Evolutionary conservation across 805 yeast species (phyloP).

Genomic region (Brettanomyces bruxellensis): DNA sequence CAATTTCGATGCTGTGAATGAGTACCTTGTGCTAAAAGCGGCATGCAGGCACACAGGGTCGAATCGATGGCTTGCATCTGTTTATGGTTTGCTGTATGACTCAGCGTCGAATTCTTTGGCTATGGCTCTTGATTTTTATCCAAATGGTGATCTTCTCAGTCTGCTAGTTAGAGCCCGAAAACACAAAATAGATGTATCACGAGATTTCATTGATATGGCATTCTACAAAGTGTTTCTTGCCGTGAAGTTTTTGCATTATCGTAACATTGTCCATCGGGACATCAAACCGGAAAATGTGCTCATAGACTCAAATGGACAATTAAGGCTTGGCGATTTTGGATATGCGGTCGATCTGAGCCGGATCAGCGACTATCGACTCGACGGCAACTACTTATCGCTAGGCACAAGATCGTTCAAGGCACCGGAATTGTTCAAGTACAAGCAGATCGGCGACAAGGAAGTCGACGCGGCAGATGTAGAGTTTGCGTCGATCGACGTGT

Average conservation of each 20-base stretch:
- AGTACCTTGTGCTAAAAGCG: conserved; percentile 16
- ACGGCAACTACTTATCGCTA: conserved; percentile 21
- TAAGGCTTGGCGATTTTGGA: conserved; percentile 44
- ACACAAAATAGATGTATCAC: conserved; percentile 21
- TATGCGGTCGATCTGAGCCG: conserved; percentile 31
- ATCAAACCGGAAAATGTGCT: conserved; percentile 47
- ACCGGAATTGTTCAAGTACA: conserved; percentile 33
- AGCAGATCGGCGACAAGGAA: neutral
- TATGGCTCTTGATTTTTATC: conserved; percentile 33
- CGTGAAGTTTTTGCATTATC: conserved; percentile 34
- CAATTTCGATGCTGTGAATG: conserved; percentile 17
- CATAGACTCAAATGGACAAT: conserved; percentile 34
- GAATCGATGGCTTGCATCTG: neutral
- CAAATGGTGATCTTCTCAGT: conserved; percentile 39
- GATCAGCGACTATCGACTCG: conserved; percentile 11
- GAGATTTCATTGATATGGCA: conserved; percentile 33
- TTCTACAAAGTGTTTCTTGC: conserved; percentile 46
- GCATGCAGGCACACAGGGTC: neutral
- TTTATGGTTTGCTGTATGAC: neutral
- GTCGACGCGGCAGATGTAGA: conserved; percentile 7
- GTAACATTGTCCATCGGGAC: conserved; percentile 40
- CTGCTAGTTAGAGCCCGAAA: conserved; percentile 32
- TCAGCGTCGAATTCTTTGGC: conserved; percentile 13
- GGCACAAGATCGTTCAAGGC: conserved; percentile 50
- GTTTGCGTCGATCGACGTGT: conserved; percentile 35